A percentile compares a stretch with the other conserved stretches of the same genome.
These are phyloP conservation scores for Rhodofomes roseus DNA, from an alignment of 1,284 basidiomycete species.

Conservation along the genomic window DNA sequence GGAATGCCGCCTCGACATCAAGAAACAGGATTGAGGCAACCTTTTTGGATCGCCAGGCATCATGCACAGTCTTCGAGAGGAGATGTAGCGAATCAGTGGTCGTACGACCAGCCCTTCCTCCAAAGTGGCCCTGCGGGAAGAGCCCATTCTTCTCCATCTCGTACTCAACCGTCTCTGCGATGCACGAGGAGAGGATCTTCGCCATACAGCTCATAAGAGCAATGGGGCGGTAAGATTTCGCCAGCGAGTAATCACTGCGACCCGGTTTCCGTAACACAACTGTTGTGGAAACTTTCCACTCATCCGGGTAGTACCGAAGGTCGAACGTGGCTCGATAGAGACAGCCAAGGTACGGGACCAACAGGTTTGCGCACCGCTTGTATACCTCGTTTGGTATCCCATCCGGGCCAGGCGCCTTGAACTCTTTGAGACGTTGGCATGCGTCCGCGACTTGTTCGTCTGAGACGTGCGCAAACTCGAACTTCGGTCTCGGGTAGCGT, in stretches of 20 bases:
- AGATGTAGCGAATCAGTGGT: conserved; percentile 36
- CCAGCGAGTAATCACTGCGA: conserved; percentile 29
- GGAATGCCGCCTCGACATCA: background rate
- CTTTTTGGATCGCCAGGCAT: conserved; percentile 30
- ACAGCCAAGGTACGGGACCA: conserved; percentile 23
- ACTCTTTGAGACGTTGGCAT: conserved; percentile 16
- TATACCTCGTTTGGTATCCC: conserved; percentile 22
- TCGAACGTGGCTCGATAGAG: conserved; percentile 29
- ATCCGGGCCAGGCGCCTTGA: conserved; percentile 36
- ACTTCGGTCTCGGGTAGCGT: too few relatives aligned
- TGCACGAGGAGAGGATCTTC: conserved; percentile 29
- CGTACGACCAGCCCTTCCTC: conserved; percentile 30
- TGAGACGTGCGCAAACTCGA: too few relatives aligned
- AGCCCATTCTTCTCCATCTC: conserved; percentile 21
- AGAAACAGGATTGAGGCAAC: conserved; percentile 30
- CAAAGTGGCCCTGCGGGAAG: conserved; percentile 30
- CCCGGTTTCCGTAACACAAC: conserved; percentile 38
- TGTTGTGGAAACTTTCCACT: conserved; percentile 31
- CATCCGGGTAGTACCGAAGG: conserved; percentile 25
- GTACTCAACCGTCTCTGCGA: conserved; percentile 21
- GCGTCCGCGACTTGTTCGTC: too few relatives aligned
- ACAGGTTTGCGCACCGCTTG: conserved; percentile 19
- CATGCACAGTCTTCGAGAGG: conserved; percentile 27
- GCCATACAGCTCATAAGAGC: conserved; percentile 34
- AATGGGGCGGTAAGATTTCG: conserved; percentile 38